Evolutionary conservation across 257 asterid genomes (phyloP).

Genomic region (Solanum gracilifrons): DNA sequence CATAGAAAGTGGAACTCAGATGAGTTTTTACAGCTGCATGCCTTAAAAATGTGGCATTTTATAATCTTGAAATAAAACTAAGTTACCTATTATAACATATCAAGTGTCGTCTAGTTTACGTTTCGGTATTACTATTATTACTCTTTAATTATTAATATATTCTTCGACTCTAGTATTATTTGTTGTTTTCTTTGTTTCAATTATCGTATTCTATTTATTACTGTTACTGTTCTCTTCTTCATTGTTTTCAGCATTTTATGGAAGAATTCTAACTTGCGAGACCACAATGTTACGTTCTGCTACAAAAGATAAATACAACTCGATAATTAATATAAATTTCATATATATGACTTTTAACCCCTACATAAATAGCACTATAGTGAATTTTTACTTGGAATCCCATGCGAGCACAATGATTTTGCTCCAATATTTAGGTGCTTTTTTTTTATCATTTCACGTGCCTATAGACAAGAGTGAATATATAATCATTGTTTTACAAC

Average conservation of each 20-base stretch:
- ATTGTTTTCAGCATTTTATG: background rate
- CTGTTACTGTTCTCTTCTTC: background rate
- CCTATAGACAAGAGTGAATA: background rate
- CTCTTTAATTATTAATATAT: background rate
- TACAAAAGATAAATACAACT: background rate
- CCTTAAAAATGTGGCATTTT: background rate
- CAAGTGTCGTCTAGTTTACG: background rate
- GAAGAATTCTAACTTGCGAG: background rate
- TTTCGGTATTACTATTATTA: background rate
- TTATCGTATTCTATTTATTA: background rate
- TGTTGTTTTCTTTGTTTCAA: background rate
- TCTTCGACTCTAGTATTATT: background rate
- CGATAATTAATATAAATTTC: background rate
- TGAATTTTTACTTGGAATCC: background rate
- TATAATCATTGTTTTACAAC: background rate
- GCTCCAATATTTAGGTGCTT: background rate
- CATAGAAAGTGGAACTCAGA: background rate
- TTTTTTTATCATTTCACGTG: background rate
- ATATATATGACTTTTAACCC: background rate
- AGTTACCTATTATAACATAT: background rate
- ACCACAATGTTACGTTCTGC: background rate
- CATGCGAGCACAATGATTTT: constrained; percentile 14
- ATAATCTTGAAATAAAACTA: background rate
- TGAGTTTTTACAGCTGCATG: background rate
- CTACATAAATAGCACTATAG: background rate